Conservation (phyloP, 2,329 filamentous ascomycete genomes). For the Fusarium sp. region DNA sequence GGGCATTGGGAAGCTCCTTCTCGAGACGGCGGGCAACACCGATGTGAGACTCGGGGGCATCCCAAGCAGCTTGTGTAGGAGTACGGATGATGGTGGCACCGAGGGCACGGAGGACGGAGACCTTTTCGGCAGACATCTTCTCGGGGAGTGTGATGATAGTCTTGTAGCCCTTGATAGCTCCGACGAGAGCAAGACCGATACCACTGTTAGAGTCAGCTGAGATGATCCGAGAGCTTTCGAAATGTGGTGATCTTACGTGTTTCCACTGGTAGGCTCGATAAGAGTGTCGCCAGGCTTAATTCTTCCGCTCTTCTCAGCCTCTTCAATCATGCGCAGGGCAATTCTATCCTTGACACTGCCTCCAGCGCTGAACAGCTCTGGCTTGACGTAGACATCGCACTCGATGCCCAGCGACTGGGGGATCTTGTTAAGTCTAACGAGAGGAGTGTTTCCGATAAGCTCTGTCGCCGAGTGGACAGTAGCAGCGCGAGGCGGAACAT, state of each 20-base stretch:
- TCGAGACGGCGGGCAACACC: conserved; percentile 89
- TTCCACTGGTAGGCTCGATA: conserved; percentile 97
- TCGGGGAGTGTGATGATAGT: conserved; percentile 98
- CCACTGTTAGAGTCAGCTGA: conserved; percentile 58
- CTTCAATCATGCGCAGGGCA: conserved; percentile 95
- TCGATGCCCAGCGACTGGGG: conserved; percentile 91
- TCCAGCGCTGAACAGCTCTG: conserved; percentile 93
- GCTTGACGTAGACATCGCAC: conserved; percentile 88
- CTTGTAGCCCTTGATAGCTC: conserved; percentile 96
- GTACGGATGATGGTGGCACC: conserved; percentile 98
- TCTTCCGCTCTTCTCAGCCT: conserved; percentile 87
- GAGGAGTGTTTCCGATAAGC: conserved; percentile 95
- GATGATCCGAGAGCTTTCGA: neutral
- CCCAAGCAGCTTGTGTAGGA: conserved; percentile 93
- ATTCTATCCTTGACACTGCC: conserved; percentile 96
- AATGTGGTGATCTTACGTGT: conserved; percentile 67
- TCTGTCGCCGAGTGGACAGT: conserved; percentile 74
- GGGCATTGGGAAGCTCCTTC: conserved; percentile 95
- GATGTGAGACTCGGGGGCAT: conserved; percentile 95
- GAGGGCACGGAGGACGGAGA: conserved; percentile 90
- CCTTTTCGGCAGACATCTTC: conserved; percentile 99
- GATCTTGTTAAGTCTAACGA: conserved; percentile 92
- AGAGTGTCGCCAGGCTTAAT: conserved; percentile 98
- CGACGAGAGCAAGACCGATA: conserved; percentile 93
- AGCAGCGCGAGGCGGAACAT: conserved; percentile 46